These are phyloP conservation scores for Leishmania arabica DNA, from an alignment of 208 protist species.

Conservation along the genomic window DNA sequence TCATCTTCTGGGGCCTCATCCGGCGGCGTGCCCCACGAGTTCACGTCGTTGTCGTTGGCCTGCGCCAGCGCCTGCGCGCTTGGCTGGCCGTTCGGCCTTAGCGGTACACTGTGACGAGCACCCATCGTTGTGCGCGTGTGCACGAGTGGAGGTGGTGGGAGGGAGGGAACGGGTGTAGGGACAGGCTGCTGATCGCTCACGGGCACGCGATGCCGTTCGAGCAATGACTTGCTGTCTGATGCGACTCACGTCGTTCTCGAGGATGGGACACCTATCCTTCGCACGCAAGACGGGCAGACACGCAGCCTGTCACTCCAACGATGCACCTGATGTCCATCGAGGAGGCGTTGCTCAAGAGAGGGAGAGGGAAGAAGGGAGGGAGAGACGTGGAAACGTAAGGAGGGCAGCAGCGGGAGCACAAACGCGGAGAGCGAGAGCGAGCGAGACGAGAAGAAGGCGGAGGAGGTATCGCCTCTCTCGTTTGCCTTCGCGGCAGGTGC, in stretches of 20 bases:
- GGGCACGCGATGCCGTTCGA: background rate
- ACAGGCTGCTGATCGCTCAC: background rate
- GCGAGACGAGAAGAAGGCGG: background rate
- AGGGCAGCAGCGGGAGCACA: background rate
- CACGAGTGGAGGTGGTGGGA: background rate
- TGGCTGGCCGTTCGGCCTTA: constrained; percentile 22
- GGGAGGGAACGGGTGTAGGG: background rate
- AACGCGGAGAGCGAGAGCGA: background rate
- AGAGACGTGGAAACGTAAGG: background rate
- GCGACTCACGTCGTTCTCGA: background rate
- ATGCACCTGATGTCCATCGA: background rate
- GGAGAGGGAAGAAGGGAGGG: background rate
- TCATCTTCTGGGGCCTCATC: constrained; percentile 74
- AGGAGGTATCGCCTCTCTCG: background rate
- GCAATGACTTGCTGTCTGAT: background rate
- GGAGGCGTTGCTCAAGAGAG: background rate
- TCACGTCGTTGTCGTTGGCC: constrained; percentile 24
- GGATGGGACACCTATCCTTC: background rate
- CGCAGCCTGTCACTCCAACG: background rate
- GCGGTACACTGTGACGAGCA: constrained; percentile 24
- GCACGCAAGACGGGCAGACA: background rate
- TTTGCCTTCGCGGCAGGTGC: background rate
- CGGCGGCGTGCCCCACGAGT: constrained; percentile 75
- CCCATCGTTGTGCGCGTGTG: constrained; percentile 18
- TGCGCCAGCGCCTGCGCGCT: constrained; percentile 36